Percentiles rank a stretch among this genome's conserved stretches.
Evolutionary conservation across 306 rosid genomes (phyloP).

Genomic region (Mimosa pudica): DNA sequence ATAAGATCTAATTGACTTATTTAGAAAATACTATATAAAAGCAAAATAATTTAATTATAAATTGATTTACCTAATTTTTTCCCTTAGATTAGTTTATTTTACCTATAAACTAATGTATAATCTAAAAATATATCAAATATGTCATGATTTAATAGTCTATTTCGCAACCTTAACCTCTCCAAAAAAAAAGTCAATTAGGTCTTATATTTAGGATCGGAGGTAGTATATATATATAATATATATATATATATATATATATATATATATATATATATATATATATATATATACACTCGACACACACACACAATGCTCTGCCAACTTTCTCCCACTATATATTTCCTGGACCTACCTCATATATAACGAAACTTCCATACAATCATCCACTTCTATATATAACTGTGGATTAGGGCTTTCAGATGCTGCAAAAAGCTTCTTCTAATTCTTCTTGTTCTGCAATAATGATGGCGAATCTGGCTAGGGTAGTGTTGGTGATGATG

Average conservation of each 20-base stretch:
- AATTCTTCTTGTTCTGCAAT: background rate
- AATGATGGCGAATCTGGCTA: constrained; percentile 27
- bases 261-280: background rate
- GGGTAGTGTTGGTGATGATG: constrained; percentile 31
- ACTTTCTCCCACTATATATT: constrained; percentile 36
- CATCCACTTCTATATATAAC: constrained; percentile 7
- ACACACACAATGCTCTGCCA: constrained; percentile 23
- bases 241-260: background rate
- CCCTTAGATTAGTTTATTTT: too few relatives aligned
- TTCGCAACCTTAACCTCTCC: too few relatives aligned
- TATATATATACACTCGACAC: background rate
- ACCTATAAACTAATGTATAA: too few relatives aligned
- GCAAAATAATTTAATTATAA: too few relatives aligned
- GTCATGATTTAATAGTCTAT: too few relatives aligned
- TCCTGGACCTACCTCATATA: constrained; percentile 2
- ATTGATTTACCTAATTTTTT: too few relatives aligned
- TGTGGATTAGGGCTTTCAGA: constrained; percentile 7
- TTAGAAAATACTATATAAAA: too few relatives aligned
- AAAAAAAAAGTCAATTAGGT: too few relatives aligned
- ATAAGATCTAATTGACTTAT: too few relatives aligned
- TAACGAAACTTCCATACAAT: background rate
- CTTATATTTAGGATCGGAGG: too few relatives aligned
- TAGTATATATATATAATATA: background rate
- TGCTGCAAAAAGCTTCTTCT: constrained; percentile 11
- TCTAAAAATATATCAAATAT: too few relatives aligned